Base-by-base conservation (phyloP, 768 basidiomycete genomes). In the Phylloporus scabripes region DNA sequence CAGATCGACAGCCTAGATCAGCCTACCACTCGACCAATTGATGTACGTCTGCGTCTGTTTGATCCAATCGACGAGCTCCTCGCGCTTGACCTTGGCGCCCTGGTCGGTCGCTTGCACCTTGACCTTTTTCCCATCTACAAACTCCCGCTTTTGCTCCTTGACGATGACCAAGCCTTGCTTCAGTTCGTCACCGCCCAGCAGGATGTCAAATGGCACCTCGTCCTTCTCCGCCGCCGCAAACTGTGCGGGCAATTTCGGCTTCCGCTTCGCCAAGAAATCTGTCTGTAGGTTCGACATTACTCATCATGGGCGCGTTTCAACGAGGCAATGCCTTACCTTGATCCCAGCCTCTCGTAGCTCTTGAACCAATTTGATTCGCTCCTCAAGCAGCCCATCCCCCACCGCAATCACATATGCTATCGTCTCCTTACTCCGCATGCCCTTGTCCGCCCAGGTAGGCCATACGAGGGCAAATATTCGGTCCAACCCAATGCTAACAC, bases 341-440 rank as follows among this genome's bases (percentile, higher is more conserved):
- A 98, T 87, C 0, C 92, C 94, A 8, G 81, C 84, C 50, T 81
- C 87, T 60, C 95, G 78, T 46, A 98, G 69, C 68, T 91, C 82
- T 53, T 79, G 80, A 23, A 85, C 88, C 17, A 98, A 76, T 59
- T 64, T 71, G 55, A 98, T 83, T 9, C 95, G 79, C 72, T 96
- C 92, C 60, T 82, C 79, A 44, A 98, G 69, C 51, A 97, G 63
- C 2, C 93, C 91, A 61, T 92, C 92, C 7, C 94, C 93, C 29
- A 92, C 83, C 20, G 85, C 83, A 74, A 98, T 83, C 40, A 98
- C 91, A 67, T 85, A 99, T 20, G 85, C 94, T 78, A 96, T 87
- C 38, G 92, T 95, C 63, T 87, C 83, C 72, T 95, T 98, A 46
- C 81, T 84, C 63, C 92, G 74, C 71, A 82, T 83, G 1, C 88